phyloP scores from a whole-genome alignment of 208 protist species.

The Acanthamoeba sp. region DNA sequence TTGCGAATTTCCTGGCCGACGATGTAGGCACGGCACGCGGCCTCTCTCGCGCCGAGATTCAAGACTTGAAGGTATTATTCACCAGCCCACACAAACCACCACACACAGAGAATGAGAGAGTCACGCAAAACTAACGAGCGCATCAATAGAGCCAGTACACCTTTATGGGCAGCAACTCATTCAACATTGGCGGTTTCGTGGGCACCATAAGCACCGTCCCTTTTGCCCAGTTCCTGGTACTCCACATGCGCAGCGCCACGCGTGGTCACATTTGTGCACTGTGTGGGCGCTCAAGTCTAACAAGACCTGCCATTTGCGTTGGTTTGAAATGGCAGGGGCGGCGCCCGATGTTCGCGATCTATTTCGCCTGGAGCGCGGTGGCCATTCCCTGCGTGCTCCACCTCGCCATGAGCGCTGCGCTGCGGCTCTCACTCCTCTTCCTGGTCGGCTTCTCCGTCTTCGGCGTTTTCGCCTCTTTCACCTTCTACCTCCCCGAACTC shows the following conservation, averaged over 20 bases:
- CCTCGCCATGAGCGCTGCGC: not conserved
- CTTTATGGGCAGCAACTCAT: constrained; percentile 54
- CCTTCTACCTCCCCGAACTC: constrained; percentile 69
- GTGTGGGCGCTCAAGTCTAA: too few relatives aligned
- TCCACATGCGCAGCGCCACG: not conserved
- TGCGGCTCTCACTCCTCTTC: constrained; percentile 27
- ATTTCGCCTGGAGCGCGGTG: constrained; percentile 64
- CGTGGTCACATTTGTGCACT: not conserved
- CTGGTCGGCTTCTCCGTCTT: constrained; percentile 66
- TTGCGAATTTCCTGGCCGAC: constrained; percentile 63
- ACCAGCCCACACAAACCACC: too few relatives aligned
- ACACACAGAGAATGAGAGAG: too few relatives aligned
- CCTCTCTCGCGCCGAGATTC: not conserved
- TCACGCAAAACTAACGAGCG: too few relatives aligned
- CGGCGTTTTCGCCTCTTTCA: constrained; percentile 63
- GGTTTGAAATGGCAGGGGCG: too few relatives aligned
- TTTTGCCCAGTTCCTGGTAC: constrained; percentile 34
- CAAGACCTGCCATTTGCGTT: too few relatives aligned
- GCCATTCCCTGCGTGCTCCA: constrained; percentile 38
- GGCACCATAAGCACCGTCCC: constrained; percentile 39
- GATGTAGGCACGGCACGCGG: constrained; percentile 37
- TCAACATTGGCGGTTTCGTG: constrained; percentile 49
- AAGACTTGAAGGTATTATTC: not conserved
- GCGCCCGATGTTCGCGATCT: constrained; percentile 30
- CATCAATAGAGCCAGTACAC: constrained; percentile 55